Evolutionary conservation across 2,329 filamentous ascomycete species (phyloP), one percentile per base, ranked within the genome.

Genomic region (Colletotrichum scovillei): DNA sequence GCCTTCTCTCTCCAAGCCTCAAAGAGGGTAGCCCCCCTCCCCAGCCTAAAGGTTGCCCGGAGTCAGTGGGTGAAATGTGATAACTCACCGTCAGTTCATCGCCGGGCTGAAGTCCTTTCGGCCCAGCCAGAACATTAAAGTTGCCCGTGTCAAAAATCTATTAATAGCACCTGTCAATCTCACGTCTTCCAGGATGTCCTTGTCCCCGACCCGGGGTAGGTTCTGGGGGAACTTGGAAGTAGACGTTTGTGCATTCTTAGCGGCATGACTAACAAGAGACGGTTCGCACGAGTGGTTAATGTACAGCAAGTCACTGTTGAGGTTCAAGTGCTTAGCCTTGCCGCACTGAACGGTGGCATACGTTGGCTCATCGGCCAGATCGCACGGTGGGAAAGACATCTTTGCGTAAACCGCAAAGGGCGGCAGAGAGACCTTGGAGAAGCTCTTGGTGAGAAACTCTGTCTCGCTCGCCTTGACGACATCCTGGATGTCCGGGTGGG

Each of bases 211-310:
- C 64, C 22, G 14, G n/a, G 42, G n/a, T 26, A 49, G 42, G 42
- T 49, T 49, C 42, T 24, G 6, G 26, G 19, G 32, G 55, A 1
- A 8, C 38, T 42, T 42, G 16, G 14, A 42, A 22, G 30, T 11
- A 22, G 42, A 30, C 9, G 30, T 55, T 53, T 42, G 32, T 28
- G 42, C 28, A 58, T 24, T 58, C 16, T 16, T 59, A 19, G 24
- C 32, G 59, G 59, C 24, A 57, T 26, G 72, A 88, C 88, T 84
- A 74, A 92, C 90, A 73, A 93, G 85, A 79, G 89, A 90, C 28
- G 91, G 91, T 77, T 91, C 89, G 81, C 91, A 93, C 5, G 89
- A 91, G 82, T 93, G 91, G 81, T 93, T 93, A 76, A 92, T 90
- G 81, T 92, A 93, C 58, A 93, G 80, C 78, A 93, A 79, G 78